A percentile compares a stretch with the other conserved stretches of the same genome.
Evolutionary conservation across 371 early-diverging fungal species (phyloP).

Genomic region (Syncephalis plumigaleata): DNA sequence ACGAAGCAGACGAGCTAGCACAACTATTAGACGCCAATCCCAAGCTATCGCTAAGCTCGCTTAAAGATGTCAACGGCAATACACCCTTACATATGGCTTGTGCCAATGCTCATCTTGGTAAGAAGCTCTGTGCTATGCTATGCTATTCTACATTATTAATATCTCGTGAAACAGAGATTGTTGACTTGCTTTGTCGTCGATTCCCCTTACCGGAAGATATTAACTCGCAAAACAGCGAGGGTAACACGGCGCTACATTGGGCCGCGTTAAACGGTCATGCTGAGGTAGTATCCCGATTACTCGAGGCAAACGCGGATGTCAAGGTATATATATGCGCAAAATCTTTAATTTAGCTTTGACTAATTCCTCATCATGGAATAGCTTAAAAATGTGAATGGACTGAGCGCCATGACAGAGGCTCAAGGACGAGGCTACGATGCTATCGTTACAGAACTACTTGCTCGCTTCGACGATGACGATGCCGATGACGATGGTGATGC

Average conservation of each 20-base stretch:
- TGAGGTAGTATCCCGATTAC: slow-evolving; percentile 38
- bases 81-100: slow-evolving; percentile 73
- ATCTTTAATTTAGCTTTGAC: slow-evolving; percentile 2
- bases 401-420: slow-evolving; percentile 44
- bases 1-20: slow-evolving; percentile 55
- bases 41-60: slow-evolving; percentile 10
- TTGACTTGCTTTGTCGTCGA: slow-evolving; percentile 25
- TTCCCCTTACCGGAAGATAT: slow-evolving; percentile 15
- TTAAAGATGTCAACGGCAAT: slow-evolving; percentile 24
- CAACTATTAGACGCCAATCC: slow-evolving; percentile 18
- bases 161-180: slow-evolving; percentile 20
- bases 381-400: slow-evolving; percentile 38
- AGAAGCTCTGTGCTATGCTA: not conserved
- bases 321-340: slow-evolving; percentile 20
- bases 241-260: slow-evolving; percentile 78
- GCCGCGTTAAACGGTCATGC: slow-evolving; percentile 67
- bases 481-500: slow-evolving; percentile 22
- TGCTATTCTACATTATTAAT: not conserved
- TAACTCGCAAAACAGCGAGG: slow-evolving; percentile 43
- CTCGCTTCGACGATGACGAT: slow-evolving; percentile 26
- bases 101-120: slow-evolving; percentile 66
- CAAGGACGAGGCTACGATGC: slow-evolving; percentile 41
- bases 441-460: slow-evolving; percentile 39
- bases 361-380: slow-evolving; percentile 7
- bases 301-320: slow-evolving; percentile 37